phyloP scores from a whole-genome alignment of 495 filamentous ascomycete genomes.

The Xylaria intraflava region DNA sequence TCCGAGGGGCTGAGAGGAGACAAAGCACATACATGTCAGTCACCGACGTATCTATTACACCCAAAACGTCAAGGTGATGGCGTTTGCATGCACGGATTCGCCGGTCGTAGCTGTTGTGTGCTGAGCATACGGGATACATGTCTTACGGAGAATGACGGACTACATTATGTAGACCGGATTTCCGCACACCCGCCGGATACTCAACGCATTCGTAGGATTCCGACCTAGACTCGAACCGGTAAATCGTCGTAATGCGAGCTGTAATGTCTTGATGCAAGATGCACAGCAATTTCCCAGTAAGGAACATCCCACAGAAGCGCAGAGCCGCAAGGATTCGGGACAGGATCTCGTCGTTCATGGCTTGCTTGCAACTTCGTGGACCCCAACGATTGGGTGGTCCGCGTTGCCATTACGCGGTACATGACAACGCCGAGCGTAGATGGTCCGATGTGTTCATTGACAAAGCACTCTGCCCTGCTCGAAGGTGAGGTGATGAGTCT shows the following conservation, averaged over 20 bases:
- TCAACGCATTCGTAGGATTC: neutral
- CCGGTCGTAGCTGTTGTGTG: neutral
- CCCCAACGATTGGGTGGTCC: neutral
- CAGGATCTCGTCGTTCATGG: neutral
- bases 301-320: neutral
- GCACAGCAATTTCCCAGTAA: neutral
- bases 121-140: neutral
- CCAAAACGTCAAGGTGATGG: neutral
- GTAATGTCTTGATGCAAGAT: neutral
- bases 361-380: constrained; percentile 3
- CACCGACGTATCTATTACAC: neutral
- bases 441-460: neutral
- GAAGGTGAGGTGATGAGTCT: constrained; percentile 2
- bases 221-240: neutral
- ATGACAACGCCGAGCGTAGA: neutral
- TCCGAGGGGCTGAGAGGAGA: neutral
- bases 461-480: neutral
- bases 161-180: neutral
- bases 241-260: neutral
- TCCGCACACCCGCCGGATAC: neutral
- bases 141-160: neutral
- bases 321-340: constrained; percentile 2
- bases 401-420: neutral
- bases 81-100: neutral
- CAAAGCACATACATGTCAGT: neutral